Evolutionary conservation across 176 grass and related monocot genomes (phyloP), one percentile per base, ranked within the genome.

Genomic region (Puccinellia tenuiflora): DNA sequence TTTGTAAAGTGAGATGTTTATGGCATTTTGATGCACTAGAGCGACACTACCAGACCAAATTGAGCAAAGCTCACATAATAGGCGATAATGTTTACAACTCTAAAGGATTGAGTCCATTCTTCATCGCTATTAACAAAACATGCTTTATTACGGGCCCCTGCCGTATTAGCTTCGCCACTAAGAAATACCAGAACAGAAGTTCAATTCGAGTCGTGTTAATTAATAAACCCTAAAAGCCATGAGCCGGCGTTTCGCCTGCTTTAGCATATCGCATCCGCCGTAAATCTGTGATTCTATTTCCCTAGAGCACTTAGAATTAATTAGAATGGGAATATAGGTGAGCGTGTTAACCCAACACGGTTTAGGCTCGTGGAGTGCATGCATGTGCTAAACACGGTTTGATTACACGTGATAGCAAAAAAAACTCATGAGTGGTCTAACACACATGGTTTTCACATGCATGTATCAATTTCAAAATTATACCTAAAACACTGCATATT

Each of bases 121-220:
- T 31, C 39, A 73, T 60, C 25, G 63, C 51, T 48, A 79, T 54
- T 54, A 9, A 76, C 25, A 73, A 29, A 73, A 52, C 43, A 74
- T 74, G 71, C 25, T 51, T 52, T 33, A 11, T 51, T 47, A 51
- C 33, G 25, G 24, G 5, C 60, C 61, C 11, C 55, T 80, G 22
- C 37, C 60, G 6, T 85, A 62, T 76, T 85, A 69, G 77, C 87
- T 89, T 89, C 77, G 87, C 50, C 67, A 43, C 77, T 85, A 85
- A 89, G 87, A 75, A 88, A 85, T n/a, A 25, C 24, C 15, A 51
- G 38, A 75, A 39, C 39, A 47, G 15, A 35, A 50, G 29, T 20
- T 43, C 17, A 21, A 53, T 20, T 43, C 17, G 26, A 53, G n/a
- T 20, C 56, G 13, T 46, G 43, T 34, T 34, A 34, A 34, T 24